Evolutionary conservation across 2,329 filamentous ascomycete genomes (phyloP).

Genomic region (Calonectria pteridis): DNA sequence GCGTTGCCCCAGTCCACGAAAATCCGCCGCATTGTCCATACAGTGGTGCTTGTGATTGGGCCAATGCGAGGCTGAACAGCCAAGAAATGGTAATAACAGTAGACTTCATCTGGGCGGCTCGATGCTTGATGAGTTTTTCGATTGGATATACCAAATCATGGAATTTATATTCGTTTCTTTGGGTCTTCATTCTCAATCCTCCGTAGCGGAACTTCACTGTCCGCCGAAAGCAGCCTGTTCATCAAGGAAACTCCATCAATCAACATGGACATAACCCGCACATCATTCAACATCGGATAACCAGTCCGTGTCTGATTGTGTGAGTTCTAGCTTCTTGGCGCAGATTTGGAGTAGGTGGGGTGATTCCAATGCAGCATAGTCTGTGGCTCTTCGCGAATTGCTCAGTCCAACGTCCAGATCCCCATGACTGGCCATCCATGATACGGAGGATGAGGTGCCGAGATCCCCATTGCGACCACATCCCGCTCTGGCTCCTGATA

Average conservation of each 20-base stretch:
- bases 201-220: conserved; percentile 13
- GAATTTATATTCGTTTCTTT: conserved; percentile 4
- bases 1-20: conserved; percentile 18
- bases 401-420: too few species aligned
- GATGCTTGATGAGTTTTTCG: not conserved
- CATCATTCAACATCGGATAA: not conserved
- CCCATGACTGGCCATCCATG: not conserved
- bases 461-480: not conserved
- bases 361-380: not conserved
- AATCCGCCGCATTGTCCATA: conserved; percentile 28
- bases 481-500: not conserved
- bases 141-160: too few species aligned
- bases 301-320: not conserved
- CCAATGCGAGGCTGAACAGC: conserved; percentile 12
- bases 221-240: not conserved
- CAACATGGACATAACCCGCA: not conserved
- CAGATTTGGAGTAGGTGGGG: not conserved
- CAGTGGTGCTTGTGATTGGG: conserved; percentile 19
- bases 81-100: conserved; percentile 1
- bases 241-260: conserved; percentile 21
- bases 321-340: not conserved
- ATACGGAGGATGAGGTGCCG: not conserved
- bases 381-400: not conserved
- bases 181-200: not conserved
- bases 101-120: conserved; percentile 9